Evolutionary conservation across 345 rosid genomes (phyloP), one percentile per base, ranked within the genome.

Genomic region (Salix arbutifolia): DNA sequence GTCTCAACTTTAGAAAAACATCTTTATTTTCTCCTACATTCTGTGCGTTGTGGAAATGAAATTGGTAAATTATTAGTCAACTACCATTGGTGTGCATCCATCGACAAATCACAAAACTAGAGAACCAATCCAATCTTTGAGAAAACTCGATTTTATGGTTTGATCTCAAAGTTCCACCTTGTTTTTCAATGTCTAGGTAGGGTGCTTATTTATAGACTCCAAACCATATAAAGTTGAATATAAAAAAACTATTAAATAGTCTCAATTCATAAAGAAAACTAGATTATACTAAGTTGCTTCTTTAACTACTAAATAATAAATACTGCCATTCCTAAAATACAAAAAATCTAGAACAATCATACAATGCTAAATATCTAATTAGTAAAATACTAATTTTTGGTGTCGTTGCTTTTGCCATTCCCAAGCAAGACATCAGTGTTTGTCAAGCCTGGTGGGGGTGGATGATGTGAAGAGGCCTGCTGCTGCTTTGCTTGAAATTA

Each of bases 21-120:
- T 67, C 56, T 8, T 1, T 65, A 21, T 5, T 42, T 65, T 65
- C 25, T 23, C 4, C 42, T 40, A 5, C 14, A 17, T 78, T 46
- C 42, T 23, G 19, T 68, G 26, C 38, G 25, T 25, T 62, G 50
- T 19, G 48, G 66, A 69, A 37, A 21, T 28, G 33, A 67, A 4
- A 74, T 42, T 76, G 76, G 37, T 18, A 65, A 64, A 64, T 42
- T 62, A 17, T 53, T 26, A 74, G 71, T 69, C 67, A 38, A 67
- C 72, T 52, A 17, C 77, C 40, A 44, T 46, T 69, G 65, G 66
- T n/a, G 25, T 46, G 17, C 17, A 42, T 10, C 21, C 18, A 16
- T 17, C 0, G 25, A 53, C 61, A 21, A 53, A 2, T 21, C 25
- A 53, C 61, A 21, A 21, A 53, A 8, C 61, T n/a, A 56, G 23